Conservation (phyloP, 2,329 filamentous ascomycete species). For the Exophiala mesophila region DNA sequence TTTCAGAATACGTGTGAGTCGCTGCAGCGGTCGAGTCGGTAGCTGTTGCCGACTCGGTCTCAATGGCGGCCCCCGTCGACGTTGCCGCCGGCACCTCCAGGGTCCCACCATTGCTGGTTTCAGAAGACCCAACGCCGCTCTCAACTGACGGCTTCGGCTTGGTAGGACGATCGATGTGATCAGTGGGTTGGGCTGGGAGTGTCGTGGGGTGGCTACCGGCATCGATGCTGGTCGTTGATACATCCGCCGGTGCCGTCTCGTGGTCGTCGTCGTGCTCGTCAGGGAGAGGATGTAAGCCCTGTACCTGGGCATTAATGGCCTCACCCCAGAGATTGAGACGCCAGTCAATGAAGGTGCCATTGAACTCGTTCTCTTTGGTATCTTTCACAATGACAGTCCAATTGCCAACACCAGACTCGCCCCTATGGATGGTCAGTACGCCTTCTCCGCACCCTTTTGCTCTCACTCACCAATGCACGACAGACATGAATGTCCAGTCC, state of each 20-base stretch:
- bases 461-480: slow-evolving; percentile 81
- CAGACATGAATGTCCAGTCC: slow-evolving; percentile 99
- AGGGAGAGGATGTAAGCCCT: slow-evolving; percentile 73
- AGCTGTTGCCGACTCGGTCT: slow-evolving; percentile 18
- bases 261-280: slow-evolving; percentile 77
- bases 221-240: slow-evolving; percentile 59
- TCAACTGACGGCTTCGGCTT: slow-evolving; percentile 51
- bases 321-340: slow-evolving; percentile 93
- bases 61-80: slow-evolving; percentile 23
- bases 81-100: slow-evolving; percentile 31
- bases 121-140: slow-evolving; percentile 22
- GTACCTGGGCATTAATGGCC: slow-evolving; percentile 68
- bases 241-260: slow-evolving; percentile 51
- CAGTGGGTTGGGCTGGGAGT: slow-evolving; percentile 48
- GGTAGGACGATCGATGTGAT: slow-evolving; percentile 61
- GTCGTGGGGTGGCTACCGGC: slow-evolving; percentile 44
- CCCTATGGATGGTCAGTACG: slow-evolving; percentile 51
- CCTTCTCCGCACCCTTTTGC: too few species aligned
- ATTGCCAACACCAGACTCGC: slow-evolving; percentile 77
- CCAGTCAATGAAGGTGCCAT: slow-evolving; percentile 83
- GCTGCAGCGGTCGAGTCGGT: slow-evolving; percentile 10
- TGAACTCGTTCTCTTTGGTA: slow-evolving; percentile 67
- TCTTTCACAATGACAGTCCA: slow-evolving; percentile 93
- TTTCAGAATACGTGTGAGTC: slow-evolving; percentile 39
- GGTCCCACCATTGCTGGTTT: slow-evolving; percentile 28